phyloP scores from a whole-genome alignment of 345 rosid species.

The Rhodamnia argentea region DNA sequence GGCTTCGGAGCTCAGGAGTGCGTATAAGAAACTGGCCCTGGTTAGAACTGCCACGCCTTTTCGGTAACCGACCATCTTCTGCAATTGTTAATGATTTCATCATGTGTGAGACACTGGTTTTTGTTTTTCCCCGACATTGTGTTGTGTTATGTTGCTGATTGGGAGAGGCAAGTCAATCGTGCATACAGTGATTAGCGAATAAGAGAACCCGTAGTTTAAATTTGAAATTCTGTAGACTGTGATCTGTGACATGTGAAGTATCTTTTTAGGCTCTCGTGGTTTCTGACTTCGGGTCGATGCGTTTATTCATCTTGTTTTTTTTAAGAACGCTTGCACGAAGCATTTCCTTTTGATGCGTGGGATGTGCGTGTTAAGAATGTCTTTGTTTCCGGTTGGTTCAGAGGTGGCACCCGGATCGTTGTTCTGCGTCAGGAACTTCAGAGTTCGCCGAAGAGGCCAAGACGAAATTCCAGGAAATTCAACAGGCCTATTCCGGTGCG shows the following conservation, averaged over 20 bases:
- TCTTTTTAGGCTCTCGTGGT: neutral
- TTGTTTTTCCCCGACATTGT: neutral
- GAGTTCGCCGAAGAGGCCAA: constrained; percentile 70
- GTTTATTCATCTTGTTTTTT: neutral
- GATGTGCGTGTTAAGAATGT: neutral
- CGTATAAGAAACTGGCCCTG: constrained; percentile 88
- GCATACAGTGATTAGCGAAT: neutral
- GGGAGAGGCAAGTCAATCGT: neutral
- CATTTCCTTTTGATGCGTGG: neutral
- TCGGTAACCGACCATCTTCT: neutral
- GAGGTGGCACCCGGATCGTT: constrained; percentile 99
- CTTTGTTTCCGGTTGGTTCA: constrained; percentile 3
- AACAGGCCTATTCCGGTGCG: constrained; percentile 79
- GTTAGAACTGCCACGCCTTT: constrained; percentile 20
- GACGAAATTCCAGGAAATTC: constrained; percentile 79
- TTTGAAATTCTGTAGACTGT: neutral
- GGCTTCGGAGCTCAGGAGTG: constrained; percentile 54
- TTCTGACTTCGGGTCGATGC: neutral
- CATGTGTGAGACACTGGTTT: neutral
- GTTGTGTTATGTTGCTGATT: neutral
- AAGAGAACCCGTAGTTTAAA: neutral
- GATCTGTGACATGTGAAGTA: neutral
- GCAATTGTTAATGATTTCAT: neutral
- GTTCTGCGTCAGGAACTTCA: constrained; percentile 48
- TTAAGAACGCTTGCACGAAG: neutral